phyloP scores from a whole-genome alignment of 192 early-diverging fungal genomes.

The Powellomyces hirtus region DNA sequence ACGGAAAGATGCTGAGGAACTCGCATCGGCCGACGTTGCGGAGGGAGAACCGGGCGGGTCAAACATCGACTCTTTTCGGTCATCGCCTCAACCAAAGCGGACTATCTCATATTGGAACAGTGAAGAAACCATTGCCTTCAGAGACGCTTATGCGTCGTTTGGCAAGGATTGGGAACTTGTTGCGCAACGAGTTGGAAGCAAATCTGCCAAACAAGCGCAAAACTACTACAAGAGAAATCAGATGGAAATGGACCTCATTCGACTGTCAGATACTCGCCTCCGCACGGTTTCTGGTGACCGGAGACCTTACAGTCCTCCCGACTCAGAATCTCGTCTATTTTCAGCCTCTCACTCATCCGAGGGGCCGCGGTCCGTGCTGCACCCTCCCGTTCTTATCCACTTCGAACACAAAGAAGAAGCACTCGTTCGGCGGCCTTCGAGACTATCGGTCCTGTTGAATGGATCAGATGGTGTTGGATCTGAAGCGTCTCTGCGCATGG shows the following conservation, averaged over 20 bases:
- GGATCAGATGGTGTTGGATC: not conserved
- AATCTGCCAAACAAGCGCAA: slow-evolving; percentile 79
- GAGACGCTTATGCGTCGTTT: slow-evolving; percentile 53
- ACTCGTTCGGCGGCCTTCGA: not conserved
- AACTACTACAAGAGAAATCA: slow-evolving; percentile 73
- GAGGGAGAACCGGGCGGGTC: not conserved
- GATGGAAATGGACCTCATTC: slow-evolving; percentile 44
- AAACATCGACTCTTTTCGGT: not conserved
- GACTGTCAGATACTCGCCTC: slow-evolving; percentile 1
- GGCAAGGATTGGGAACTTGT: slow-evolving; percentile 80
- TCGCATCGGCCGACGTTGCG: not conserved
- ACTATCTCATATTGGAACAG: slow-evolving; percentile 85
- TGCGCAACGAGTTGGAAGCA: slow-evolving; percentile 68
- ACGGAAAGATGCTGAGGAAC: too few relatives aligned
- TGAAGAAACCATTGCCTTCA: slow-evolving; percentile 73
- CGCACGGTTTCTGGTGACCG: not conserved
- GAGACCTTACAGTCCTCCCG: too few relatives aligned
- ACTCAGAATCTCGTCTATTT: not conserved
- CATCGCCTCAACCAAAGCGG: slow-evolving; percentile 17
- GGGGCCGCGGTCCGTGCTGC: not conserved
- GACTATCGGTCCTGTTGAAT: not conserved
- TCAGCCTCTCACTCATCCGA: not conserved
- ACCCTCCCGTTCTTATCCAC: not conserved
- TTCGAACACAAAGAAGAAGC: not conserved
- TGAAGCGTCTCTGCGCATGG: not conserved